Base-by-base conservation (phyloP, 2,329 filamentous ascomycete genomes). In the Talaromyces piceae region DNA sequence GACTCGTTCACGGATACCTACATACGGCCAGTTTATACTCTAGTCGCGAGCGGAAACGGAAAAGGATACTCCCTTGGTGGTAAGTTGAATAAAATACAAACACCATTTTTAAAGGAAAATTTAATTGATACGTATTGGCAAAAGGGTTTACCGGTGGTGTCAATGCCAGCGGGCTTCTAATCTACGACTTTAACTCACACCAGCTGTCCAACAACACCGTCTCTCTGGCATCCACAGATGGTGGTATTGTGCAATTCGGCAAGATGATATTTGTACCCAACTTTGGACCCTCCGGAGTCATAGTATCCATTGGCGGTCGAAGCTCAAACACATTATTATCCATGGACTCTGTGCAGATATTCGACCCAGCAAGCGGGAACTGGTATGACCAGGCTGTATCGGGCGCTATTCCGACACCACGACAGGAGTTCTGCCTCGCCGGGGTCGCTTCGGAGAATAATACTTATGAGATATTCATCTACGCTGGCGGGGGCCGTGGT, bases 291-390 rank as follows among this genome's bases (percentile, higher is more conserved):
- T 37, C 33, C 1, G 33, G 33, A 9, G 4, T 37, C 16, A 2
- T 37, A 9, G 33, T 37, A 37, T 37, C 33, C 33, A 9, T 37
- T 18, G 33, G 33, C 3, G 33, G 33, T 11, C n/a, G n/a, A 37
- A 44, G 22, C 25, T n/a, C 41, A 23, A 25, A n/a, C 41, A 1
- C 1, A 2, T 18, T 39, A 5, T 18, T 39, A 12, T 39, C 33
- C 43, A 45, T 45, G 43, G 43, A 45, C 25, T 18, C 43, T 27
- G 43, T 45, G 18, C 43, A 45, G 8, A 45, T 45, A 26, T 45
- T 45, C 25, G 43, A 45, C 12, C 25, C 43, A 18, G 43, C 25
- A 27, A 45, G 43, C 43, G 43, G 43, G n/a, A 20, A 45, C 6
- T 45, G 43, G 43, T 45, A 45, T 28, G 25, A 45, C 9, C 43